Base-by-base conservation (phyloP, 2,329 filamentous ascomycete species). In the Calonectria montana region DNA sequence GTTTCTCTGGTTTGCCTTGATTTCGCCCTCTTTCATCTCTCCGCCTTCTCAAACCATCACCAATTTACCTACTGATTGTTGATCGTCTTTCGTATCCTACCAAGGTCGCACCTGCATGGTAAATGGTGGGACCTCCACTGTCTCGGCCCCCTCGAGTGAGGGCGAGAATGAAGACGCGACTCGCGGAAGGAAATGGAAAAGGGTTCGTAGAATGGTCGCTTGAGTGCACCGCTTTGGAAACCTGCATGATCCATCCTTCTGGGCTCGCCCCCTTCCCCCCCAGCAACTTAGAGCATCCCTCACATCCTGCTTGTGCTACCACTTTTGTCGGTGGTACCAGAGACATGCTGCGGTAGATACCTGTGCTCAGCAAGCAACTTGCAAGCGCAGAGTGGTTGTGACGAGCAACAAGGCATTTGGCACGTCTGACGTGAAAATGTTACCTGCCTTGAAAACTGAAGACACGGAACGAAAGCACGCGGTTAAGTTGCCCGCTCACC, bases 111-210 rank as follows among this genome's bases (percentile, higher is more conserved):
- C 31, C 18, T 12, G 39, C 45, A 35, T 13, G 57, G 48, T 41
- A 39, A 31, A 59, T 37, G 39, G 57, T 64, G 47, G 47, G 37
- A 65, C 39, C 21, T 27, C 25, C 21, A 25, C 27, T 64, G 59
- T 64, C 59, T 69, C 57, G 27, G 57, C 37, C 27, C 27, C n/a
- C 59, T 41, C n/a, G 25, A 64, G 39, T 13, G 57, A 57, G 47
- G 45, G 45, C 39, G 39, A 43, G 25, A 63, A 29, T 21, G 45
- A 68, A 39, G 45, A 31, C 29, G 35, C 45, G 45, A 47, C n/a
- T 18, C 35, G 45, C 47, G 13, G n/a, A 13, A 31, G 25, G 37
- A 45, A 39, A 23, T 16, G 35, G 35, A 35, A 31, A 41, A 62
- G 43, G 35, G 18, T 21, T 21, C 6, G 8, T 55, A 27, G 37